phyloP scores from a whole-genome alignment of 2,329 filamentous ascomycete species.

The Venturia carpophila region DNA sequence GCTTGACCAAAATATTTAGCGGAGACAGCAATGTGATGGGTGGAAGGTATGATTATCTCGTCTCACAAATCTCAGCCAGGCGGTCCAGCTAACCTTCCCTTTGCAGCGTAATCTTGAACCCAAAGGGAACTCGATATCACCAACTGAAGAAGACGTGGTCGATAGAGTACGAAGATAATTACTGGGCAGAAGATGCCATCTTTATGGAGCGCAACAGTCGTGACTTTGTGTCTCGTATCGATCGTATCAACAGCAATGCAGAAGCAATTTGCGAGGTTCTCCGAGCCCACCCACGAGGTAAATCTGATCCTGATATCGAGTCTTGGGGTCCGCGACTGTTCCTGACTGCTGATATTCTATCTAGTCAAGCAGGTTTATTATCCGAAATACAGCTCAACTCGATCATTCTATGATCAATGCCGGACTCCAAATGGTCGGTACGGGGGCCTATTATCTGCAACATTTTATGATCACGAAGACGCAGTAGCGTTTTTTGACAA shows the following conservation, averaged over 20 bases:
- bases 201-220: slow-evolving; percentile 96
- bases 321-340: neutral
- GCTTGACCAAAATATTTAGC: slow-evolving; percentile 93
- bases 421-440: slow-evolving; percentile 71
- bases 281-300: slow-evolving; percentile 46
- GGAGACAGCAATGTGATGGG: slow-evolving; percentile 99
- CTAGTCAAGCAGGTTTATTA: slow-evolving; percentile 76
- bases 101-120: slow-evolving; percentile 51
- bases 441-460: slow-evolving; percentile 79
- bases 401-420: slow-evolving; percentile 68
- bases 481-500: slow-evolving; percentile 78
- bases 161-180: slow-evolving; percentile 72
- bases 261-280: slow-evolving; percentile 74
- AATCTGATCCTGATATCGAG: slow-evolving; percentile 18
- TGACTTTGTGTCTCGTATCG: slow-evolving; percentile 76
- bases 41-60: slow-evolving; percentile 47
- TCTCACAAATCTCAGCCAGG: neutral
- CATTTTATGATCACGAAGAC: slow-evolving; percentile 62
- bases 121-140: slow-evolving; percentile 61
- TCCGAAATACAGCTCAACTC: slow-evolving; percentile 67
- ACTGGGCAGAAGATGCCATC: slow-evolving; percentile 89
- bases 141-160: slow-evolving; percentile 59
- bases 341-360: neutral
- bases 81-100: slow-evolving; percentile 12
- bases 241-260: slow-evolving; percentile 76